Evolutionary conservation across 139 green algal species (phyloP), one percentile per base, ranked within the genome.

Genomic region (Chlorokybus atmophyticus): DNA sequence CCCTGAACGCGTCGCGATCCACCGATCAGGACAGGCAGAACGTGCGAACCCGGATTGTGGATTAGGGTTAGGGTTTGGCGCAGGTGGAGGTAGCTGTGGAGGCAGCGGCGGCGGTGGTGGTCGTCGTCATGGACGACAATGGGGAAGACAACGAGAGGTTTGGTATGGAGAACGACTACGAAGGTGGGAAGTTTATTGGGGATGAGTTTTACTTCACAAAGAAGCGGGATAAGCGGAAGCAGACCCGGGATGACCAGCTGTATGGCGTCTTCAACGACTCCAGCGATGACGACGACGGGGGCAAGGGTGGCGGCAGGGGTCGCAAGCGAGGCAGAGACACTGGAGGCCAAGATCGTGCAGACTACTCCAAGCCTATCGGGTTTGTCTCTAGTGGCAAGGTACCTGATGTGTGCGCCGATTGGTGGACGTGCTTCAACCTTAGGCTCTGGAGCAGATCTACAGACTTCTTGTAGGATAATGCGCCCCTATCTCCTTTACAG

Each of bases 191-290:
- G 58, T 89, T 73, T 62, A 82, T 95, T 1, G 82, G 71, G 4
- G 86, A 77, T 2, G 87, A 95, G 65, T 90, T 86, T 41, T 88
- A 85, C 52, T 86, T 82, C 67, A 58, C 40, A 0, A 68, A 59
- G 31, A 85, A 85, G 0, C 50, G 30, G n/a, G 32, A 78, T 27
- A 86, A 84, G 42, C 58, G 69, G n/a, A 67, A 74, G 64, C 79
- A 93, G 42, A 87, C 77, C 0, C 51, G 73, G n/a, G 87, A 95
- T 2, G 87, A 95, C 7, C 57, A 63, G 4, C 60, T 95, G 0
- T 95, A 93, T 29, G 88, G 87, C 49, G 75, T 92, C 0, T 94
- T 93, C 72, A 54, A 55, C 32, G 69, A 80, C 28, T 72, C 59
- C 1, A 26, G n/a, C 32, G 39, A 40, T 26, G 57, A 64, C 23